These are phyloP conservation scores for Mercurialis annua DNA, from an alignment of 345 rosid species.

Conservation along the genomic window DNA sequence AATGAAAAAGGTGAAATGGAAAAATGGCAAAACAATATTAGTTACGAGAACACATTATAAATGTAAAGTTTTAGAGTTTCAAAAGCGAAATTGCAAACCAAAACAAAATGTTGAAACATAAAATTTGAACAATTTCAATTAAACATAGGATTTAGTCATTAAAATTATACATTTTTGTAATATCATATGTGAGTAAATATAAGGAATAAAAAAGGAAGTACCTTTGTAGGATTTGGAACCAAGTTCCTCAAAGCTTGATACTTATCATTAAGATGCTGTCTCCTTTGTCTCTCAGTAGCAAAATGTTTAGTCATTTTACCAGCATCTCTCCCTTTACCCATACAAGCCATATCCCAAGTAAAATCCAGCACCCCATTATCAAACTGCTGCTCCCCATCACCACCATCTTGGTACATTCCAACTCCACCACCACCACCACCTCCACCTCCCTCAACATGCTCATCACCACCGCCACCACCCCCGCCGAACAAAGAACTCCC, in stretches of 20 bases:
- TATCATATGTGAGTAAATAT: not conserved
- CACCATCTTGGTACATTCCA: slow-evolving; percentile 34
- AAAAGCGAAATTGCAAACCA: no score
- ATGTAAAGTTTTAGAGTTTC: no score
- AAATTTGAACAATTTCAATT: no score
- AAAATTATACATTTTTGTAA: not conserved
- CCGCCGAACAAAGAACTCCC: slow-evolving; percentile 38
- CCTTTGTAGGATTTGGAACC: slow-evolving; percentile 80
- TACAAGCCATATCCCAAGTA: slow-evolving; percentile 39
- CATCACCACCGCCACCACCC: slow-evolving; percentile 28
- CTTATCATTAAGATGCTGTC: slow-evolving; percentile 60
- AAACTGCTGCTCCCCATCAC: slow-evolving; percentile 27
- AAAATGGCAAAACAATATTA: no score
- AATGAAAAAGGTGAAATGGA: no score
- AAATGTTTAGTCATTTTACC: slow-evolving; percentile 56
- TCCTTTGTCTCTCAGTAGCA: slow-evolving; percentile 62
- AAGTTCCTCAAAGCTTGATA: slow-evolving; percentile 47
- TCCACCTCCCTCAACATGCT: slow-evolving; percentile 7
- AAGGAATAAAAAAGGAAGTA: slow-evolving; percentile 5
- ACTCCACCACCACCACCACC: slow-evolving; percentile 27
- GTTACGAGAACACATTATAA: no score
- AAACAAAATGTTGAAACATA: no score
- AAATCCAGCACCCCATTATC: slow-evolving; percentile 51
- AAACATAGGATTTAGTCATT: no score
- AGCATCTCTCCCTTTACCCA: slow-evolving; percentile 41